phyloP scores from a whole-genome alignment of 768 basidiomycete species.

The Rhizopogon vinicolor region DNA sequence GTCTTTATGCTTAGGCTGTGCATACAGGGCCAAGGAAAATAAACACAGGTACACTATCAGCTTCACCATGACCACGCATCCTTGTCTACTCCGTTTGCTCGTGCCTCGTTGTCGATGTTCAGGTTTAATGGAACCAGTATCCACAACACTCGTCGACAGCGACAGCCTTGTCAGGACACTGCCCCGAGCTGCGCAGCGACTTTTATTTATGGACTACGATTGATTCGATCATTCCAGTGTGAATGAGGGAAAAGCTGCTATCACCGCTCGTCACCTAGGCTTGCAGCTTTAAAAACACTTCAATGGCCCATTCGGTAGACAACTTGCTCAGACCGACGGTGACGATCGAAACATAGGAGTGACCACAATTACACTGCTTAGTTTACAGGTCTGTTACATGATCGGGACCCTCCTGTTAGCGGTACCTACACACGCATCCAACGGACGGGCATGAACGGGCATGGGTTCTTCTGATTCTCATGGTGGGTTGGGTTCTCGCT shows the following conservation, averaged over 20 bases:
- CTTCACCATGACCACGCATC: background rate
- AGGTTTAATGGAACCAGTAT: background rate
- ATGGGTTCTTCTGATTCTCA: slow-evolving; percentile 9
- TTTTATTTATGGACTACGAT: slow-evolving; percentile 25
- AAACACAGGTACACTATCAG: background rate
- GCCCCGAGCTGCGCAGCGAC: slow-evolving; percentile 24
- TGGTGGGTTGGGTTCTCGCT: slow-evolving; percentile 18
- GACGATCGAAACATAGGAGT: background rate
- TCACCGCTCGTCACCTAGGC: background rate
- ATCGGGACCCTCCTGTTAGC: background rate
- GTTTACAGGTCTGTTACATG: background rate
- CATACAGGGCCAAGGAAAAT: background rate
- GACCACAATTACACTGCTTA: background rate
- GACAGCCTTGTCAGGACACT: slow-evolving; percentile 14
- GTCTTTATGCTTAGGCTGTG: too few species aligned
- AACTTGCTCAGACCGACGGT: background rate
- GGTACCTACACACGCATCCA: background rate
- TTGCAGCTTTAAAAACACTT: background rate
- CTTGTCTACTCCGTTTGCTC: background rate
- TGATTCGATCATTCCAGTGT: slow-evolving; percentile 26
- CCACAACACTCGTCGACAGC: background rate
- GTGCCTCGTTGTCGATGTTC: background rate
- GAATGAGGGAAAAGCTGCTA: slow-evolving; percentile 2
- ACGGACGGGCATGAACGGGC: background rate
- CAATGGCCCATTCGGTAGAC: background rate